phyloP scores from a whole-genome alignment of 805 yeast species.

The Starmerella roubikii region DNA sequence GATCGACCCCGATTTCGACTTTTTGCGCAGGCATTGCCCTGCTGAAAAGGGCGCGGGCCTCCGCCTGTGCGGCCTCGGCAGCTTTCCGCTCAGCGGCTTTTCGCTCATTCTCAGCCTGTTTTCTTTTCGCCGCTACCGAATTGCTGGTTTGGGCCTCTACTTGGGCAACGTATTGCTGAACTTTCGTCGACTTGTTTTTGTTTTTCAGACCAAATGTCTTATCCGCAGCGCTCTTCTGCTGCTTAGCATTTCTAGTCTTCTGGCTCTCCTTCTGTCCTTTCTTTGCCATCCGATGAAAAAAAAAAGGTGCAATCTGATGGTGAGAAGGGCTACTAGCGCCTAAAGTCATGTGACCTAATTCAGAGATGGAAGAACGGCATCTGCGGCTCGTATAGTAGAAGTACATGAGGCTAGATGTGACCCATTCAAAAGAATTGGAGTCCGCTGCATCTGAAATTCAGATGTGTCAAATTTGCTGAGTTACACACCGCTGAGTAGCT shows the following conservation, averaged over 20 bases:
- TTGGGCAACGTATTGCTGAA: slow-evolving; percentile 58
- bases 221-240: slow-evolving; percentile 53
- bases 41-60: slow-evolving; percentile 67
- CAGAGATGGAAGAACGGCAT: too few species aligned
- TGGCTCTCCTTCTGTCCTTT: slow-evolving; percentile 41
- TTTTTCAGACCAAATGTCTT: slow-evolving; percentile 93
- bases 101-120: slow-evolving; percentile 59
- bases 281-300: slow-evolving; percentile 43
- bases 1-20: slow-evolving; percentile 95
- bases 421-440: too few species aligned
- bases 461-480: too few species aligned
- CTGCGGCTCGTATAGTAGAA: too few species aligned
- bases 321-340: too few species aligned
- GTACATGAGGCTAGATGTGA: too few species aligned
- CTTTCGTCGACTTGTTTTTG: slow-evolving; percentile 86
- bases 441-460: too few species aligned
- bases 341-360: too few species aligned
- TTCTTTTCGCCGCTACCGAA: slow-evolving; percentile 46
- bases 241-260: slow-evolving; percentile 45
- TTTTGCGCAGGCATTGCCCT: slow-evolving; percentile 58
- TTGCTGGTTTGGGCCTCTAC: slow-evolving; percentile 49
- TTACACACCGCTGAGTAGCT: too few species aligned
- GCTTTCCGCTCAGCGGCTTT: slow-evolving; percentile 74
- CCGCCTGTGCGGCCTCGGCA: slow-evolving; percentile 76
- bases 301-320: too few species aligned